Percentiles rank a stretch among this genome's conserved stretches.
Evolutionary conservation across 2,329 filamentous ascomycete species (phyloP).

Genomic region (Neofusicoccum parvum): DNA sequence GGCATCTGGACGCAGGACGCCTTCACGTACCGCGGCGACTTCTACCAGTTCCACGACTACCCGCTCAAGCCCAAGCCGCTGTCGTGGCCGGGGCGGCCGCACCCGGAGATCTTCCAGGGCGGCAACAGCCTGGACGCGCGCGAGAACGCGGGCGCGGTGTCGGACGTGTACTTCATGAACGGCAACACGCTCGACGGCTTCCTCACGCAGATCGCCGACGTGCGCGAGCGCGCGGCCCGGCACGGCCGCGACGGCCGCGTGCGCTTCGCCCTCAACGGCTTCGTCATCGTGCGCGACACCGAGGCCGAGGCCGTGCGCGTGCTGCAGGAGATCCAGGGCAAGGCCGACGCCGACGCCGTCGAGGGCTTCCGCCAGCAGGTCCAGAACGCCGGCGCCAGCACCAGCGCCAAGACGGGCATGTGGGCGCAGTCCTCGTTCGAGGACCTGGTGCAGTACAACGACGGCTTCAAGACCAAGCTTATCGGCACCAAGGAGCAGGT

Average conservation of each 20-base stretch:
- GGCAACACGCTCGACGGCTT: conserved; percentile 59
- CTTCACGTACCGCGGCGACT: conserved; percentile 55
- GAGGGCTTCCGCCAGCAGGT: conserved; percentile 53
- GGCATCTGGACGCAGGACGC: conserved; percentile 55
- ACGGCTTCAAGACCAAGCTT: conserved; percentile 59
- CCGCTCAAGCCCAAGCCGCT: conserved; percentile 54
- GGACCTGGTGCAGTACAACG: conserved; percentile 58
- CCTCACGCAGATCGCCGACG: conserved; percentile 53
- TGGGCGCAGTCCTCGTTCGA: conserved; percentile 57
- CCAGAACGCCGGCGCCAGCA: conserved; percentile 53
- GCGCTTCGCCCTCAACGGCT: conserved; percentile 54
- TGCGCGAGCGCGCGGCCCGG: conserved; percentile 49
- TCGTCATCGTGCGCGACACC: conserved; percentile 54
- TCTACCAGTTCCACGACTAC: conserved; percentile 57
- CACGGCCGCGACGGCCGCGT: conserved; percentile 49
- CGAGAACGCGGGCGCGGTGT: conserved; percentile 51
- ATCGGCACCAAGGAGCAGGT: conserved; percentile 57
- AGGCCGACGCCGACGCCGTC: conserved; percentile 55
- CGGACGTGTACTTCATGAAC: conserved; percentile 60
- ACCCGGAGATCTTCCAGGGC: conserved; percentile 58
- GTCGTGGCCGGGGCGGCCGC: conserved; percentile 39
- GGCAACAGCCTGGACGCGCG: conserved; percentile 56
- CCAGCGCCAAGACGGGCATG: conserved; percentile 54
- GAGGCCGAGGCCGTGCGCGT: conserved; percentile 54
- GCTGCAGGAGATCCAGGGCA: conserved; percentile 56